Base-by-base conservation (phyloP, 23 red algal species). In the Gracilaria gracilis region DNA sequence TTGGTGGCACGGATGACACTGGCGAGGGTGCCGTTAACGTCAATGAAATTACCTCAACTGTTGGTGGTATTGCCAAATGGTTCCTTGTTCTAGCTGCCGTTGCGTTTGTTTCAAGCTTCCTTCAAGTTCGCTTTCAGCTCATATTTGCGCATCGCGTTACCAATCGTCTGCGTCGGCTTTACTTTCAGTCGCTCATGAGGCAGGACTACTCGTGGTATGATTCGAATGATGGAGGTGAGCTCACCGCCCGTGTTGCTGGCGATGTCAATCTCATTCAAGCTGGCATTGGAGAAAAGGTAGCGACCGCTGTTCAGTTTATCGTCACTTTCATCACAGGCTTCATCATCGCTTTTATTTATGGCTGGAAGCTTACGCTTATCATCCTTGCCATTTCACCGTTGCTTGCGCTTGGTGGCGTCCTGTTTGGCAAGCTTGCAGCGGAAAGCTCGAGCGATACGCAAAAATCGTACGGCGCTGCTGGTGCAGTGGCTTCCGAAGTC, bases 31-130 rank as follows among this genome's bases (percentile, higher is more conserved):
- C 46, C 28, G 72, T 77, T 51, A n/a, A 29, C 15, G 9, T 83
- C 1, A 50, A 70, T 57, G 40, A 82, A 15, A 90, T 98, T 51
- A 84, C 75, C 23, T 74, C 67, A 46, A 79, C 79, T 15, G 83
- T 94, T 24, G 90, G 86, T 44, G 89, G 88, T 27, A 75, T 83
- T 36, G 81, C 97, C 31, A 84, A 95, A 40, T 91, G 86, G 79
- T 95, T 98, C 64, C 74, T 98, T 27, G 81, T 87, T 59, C 59
- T 98, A 11, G 97, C 82, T 61, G 94, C 88, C 33, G 84, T 91
- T 32, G 89, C 90, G 38, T 90, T 92, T 84, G 90, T 97, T 14
- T 55, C 78, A 38, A 93, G 86, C 66, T 83, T 93, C 33, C 53
- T 93, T 23, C 89, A 93, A 72, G 90, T 93, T 12, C 59, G 79